Evolutionary conservation across 345 rosid genomes (phyloP).

Genomic region (Eucalyptus pauciflora): DNA sequence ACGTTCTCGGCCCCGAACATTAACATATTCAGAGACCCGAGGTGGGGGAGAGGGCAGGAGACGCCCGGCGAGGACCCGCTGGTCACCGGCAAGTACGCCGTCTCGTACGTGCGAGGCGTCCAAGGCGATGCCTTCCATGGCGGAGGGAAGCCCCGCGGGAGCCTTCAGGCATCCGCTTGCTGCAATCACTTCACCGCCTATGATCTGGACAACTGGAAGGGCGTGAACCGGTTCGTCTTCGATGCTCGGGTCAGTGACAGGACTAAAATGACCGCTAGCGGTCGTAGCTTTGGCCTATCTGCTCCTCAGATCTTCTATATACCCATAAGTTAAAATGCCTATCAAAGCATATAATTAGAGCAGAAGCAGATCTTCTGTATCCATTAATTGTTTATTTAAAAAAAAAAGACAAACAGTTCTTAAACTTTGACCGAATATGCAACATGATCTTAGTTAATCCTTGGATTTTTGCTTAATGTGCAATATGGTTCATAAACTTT

Average conservation of each 20-base stretch:
- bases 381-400: not conserved
- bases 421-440: accelerated
- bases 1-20: conserved; percentile 78
- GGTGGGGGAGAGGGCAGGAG: conserved; percentile 93
- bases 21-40: conserved; percentile 72
- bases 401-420: accelerated
- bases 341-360: not conserved
- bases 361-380: not conserved
- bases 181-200: conserved; percentile 93
- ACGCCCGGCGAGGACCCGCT: conserved; percentile 85
- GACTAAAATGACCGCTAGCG: not conserved
- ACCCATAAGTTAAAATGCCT: no score
- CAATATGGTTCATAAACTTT: accelerated
- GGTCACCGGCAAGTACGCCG: conserved; percentile 46
- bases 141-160: conserved; percentile 7
- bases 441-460: no score
- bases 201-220: conserved; percentile 87
- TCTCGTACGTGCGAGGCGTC: conserved; percentile 66
- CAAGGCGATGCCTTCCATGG: conserved; percentile 50
- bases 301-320: not conserved
- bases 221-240: conserved; percentile 49
- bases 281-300: not conserved
- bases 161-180: conserved; percentile 64
- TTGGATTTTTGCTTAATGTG: accelerated
- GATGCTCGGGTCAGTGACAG: conserved; percentile 37